Evolutionary conservation across 2,329 filamentous ascomycete genomes (phyloP), one percentile per base, ranked within the genome.

Genomic region (Colletotrichum filicis): DNA sequence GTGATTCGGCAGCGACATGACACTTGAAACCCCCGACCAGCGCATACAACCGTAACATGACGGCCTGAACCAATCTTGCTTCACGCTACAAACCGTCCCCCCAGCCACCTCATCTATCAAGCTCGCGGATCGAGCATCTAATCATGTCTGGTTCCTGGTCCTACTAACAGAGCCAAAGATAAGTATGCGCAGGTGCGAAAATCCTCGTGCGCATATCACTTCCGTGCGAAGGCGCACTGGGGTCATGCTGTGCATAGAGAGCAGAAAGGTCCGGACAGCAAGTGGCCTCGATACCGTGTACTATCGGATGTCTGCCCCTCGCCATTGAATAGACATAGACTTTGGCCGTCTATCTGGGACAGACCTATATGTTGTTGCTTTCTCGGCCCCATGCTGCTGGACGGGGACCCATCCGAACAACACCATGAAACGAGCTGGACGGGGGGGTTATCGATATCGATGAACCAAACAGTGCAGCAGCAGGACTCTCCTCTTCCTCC

Each of bases 31-130:
- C 32, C 42, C 58, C 46, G 57, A 49, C 68, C 58, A 68, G 68
- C 71, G 71, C 71, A 72, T 72, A 74, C 68, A 67, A 66, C 68
- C 49, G 68, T 30, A 71, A 62, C 60, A 71, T 71, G 37, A 71
- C 28, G 71, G 56, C 57, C 62, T 67, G 57, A 53, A 30, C 61
- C 68, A 66, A 72, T 66, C 52, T 73, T 71, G 49, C 49, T 42
- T 62, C 62, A 42, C 28, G 61, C 37, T 30, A 57, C 68, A 49
- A 67, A 72, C 16, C 42, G 8, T 58, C 56, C 35, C 52, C 32
- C 60, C 60, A 46, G 56, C 24, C 49, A 52, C 53, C 46, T 55
- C 64, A 56, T 59, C 49, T 63, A 56, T 56, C 24, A 56, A 35
- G 58, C 58, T 59, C 60, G 61, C 62, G 58, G 57, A 74, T 67